Evolutionary conservation across 1,139 yeast genomes (phyloP), one percentile per base, ranked within the genome.

Genomic region (Sugiyamaella neomexicana): DNA sequence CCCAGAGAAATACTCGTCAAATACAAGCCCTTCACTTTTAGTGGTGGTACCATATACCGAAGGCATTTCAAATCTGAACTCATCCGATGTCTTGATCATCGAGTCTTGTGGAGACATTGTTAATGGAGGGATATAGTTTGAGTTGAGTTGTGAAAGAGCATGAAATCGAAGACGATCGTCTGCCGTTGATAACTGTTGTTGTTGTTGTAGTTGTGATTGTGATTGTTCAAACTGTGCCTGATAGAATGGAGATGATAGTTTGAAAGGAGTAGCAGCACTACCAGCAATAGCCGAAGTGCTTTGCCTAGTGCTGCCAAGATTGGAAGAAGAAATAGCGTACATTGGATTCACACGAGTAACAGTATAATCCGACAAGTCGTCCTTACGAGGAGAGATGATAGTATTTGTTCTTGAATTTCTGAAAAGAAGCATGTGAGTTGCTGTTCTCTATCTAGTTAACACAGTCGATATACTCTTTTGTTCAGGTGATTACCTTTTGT

Each of bases 61-160:
- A 4, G 45, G 38, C 51, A 47, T 47, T 7, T 38, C 50, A 46
- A 58, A 55, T 38, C 54, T 48, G 31, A 52, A 56, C 29, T 61
- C 60, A 39, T 59, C 55, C 1, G 63, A 57, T 16, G 58, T 43
- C 50, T 62, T 61, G 31, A 59, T 43, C 56, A 61, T 50, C n/a
- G 61, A 55, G n/a, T 62, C 64, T 6, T 55, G 54, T 12, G 64
- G 62, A 12, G 62, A 52, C 25, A 60, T 53, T 5, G 62, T 47
- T 29, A 47, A 13, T 13, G 51, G 51, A 38, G 45, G 44, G 25
- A 47, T 36, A n/a, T 38, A 47, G 27, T 29, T 47, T 23, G 51
- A 47, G 31, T 47, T 47, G 16, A 47, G 38, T 29, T 47, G 51
- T 29, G 51, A 47, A 54, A 43, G 34, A 50, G 60, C 55, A 38